A percentile compares a stretch with the other conserved stretches of the same genome.
Evolutionary conservation across 2,329 filamentous ascomycete species (phyloP).

Genomic region (Colletotrichum scovillei): DNA sequence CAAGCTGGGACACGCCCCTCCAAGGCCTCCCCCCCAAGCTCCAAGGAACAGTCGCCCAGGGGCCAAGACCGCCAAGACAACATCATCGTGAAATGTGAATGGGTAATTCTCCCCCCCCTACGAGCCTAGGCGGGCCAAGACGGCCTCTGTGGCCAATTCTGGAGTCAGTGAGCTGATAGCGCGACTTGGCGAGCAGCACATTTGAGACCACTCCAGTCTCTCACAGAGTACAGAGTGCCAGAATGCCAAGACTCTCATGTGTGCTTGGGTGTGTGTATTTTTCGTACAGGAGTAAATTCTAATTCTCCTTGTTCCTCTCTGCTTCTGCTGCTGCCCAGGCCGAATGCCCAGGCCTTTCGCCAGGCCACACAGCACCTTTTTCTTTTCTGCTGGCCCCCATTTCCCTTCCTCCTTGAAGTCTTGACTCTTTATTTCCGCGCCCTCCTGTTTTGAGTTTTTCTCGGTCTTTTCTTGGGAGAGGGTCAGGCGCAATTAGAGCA

Average conservation of each 20-base stretch:
- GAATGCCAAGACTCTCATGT: neutral
- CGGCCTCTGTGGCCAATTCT: constrained; percentile 23
- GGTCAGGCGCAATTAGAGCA: neutral
- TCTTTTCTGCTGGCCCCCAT: neutral
- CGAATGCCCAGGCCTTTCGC: neutral
- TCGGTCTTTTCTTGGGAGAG: constrained; percentile 23
- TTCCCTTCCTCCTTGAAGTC: neutral
- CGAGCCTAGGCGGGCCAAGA: constrained; percentile 23
- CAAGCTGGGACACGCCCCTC: neutral
- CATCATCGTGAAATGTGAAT: constrained; percentile 5
- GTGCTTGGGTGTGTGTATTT: neutral
- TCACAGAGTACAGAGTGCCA: neutral
- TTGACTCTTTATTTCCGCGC: neutral
- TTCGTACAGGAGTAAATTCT: neutral
- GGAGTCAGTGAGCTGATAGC: constrained; percentile 35
- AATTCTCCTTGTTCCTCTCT: neutral
- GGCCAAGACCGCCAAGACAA: constrained; percentile 16
- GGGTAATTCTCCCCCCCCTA: neutral
- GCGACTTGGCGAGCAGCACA: constrained; percentile 25
- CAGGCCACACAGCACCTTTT: neutral
- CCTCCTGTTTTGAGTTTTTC: neutral
- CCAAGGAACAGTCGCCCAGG: neutral
- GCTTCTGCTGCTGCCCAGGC: neutral
- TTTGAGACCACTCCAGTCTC: constrained; percentile 20
- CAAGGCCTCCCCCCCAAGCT: neutral